phyloP scores from a whole-genome alignment of 345 rosid genomes.

The Melaleuca alternifolia region DNA sequence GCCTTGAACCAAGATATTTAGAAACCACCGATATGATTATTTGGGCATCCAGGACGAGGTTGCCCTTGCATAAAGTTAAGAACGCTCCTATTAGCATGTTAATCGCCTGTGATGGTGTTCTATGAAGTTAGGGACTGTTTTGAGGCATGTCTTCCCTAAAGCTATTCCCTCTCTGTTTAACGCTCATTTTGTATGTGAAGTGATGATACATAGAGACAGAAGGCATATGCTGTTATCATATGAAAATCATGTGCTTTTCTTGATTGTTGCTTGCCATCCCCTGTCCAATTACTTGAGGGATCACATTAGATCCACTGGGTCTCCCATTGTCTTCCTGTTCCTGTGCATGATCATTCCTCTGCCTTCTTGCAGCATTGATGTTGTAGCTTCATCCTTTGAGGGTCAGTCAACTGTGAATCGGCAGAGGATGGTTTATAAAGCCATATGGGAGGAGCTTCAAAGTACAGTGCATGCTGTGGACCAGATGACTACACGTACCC shows the following conservation, averaged over 20 bases:
- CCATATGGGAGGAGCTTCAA: constrained; percentile 99
- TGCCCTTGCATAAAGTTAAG: not conserved
- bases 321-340: not conserved
- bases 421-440: constrained; percentile 97
- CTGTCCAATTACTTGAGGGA: not conserved
- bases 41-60: not conserved
- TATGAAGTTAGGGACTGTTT: not conserved
- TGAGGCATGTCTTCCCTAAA: not conserved
- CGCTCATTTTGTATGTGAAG: not conserved
- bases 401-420: constrained; percentile 86
- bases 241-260: not conserved
- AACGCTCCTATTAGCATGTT: not conserved
- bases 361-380: constrained; percentile 62
- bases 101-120: not conserved
- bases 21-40: not conserved
- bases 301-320: not conserved
- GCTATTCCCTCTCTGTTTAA: not conserved
- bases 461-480: constrained; percentile 91
- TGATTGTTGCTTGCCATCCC: not conserved
- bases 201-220: not conserved
- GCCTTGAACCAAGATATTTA: not conserved
- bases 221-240: not conserved
- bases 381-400: constrained; percentile 65
- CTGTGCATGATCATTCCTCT: not conserved
- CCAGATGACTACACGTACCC: constrained; percentile 86